phyloP scores from a whole-genome alignment of 371 early-diverging fungal genomes.

The Rhizomucor pusillus region DNA sequence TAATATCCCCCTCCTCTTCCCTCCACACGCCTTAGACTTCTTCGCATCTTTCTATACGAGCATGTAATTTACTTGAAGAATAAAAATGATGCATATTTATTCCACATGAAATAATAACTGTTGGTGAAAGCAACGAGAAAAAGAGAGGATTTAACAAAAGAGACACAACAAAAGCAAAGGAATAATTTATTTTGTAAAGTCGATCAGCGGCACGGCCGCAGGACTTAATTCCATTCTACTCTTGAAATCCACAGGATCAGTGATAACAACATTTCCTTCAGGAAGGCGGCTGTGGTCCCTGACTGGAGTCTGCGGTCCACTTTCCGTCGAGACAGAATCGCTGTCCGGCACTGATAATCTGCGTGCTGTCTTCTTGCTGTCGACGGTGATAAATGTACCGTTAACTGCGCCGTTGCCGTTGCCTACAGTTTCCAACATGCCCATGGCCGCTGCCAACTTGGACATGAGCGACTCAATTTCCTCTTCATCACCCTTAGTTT shows the following conservation, averaged over 20 bases:
- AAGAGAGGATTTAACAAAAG: background rate
- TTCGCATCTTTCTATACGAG: no score
- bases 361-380: conserved; percentile 43
- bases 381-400: conserved; percentile 43
- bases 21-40: no score
- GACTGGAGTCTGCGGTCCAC: conserved; percentile 16
- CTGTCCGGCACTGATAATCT: conserved; percentile 29
- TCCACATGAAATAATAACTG: no score
- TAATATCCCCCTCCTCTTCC: conserved; percentile 6
- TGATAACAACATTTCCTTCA: conserved; percentile 39
- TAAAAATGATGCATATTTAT: background rate
- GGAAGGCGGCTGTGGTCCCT: conserved; percentile 27
- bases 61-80: background rate
- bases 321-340: conserved; percentile 11
- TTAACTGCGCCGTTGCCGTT: conserved; percentile 14
- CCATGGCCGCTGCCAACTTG: conserved; percentile 39
- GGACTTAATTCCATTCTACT: conserved; percentile 50
- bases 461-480: conserved; percentile 43
- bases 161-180: conserved; percentile 1
- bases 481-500: conserved; percentile 43
- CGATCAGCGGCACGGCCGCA: conserved; percentile 43
- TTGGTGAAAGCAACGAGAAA: no score
- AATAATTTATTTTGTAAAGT: conserved; percentile 11
- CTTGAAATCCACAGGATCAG: conserved; percentile 55
- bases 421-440: conserved; percentile 20